Conservation (phyloP, 305 asterid genomes). For the Rubia tinctorum region DNA sequence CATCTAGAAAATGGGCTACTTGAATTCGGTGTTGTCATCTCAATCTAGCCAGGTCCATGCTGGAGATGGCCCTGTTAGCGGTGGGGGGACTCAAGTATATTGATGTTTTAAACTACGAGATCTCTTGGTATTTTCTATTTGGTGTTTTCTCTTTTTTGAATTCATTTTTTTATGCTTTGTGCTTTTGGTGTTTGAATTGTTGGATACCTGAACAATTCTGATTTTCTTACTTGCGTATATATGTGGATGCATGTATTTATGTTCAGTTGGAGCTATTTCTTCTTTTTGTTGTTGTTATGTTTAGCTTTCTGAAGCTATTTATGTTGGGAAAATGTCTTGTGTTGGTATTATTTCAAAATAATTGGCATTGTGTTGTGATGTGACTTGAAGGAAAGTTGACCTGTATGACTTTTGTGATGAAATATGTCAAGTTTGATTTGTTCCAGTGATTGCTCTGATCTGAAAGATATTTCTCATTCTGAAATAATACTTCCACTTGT, state of each 20-base stretch:
- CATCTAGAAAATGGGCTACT: constrained; percentile 58
- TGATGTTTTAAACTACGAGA: no score
- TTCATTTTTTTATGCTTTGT: background rate
- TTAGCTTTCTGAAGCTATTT: no score
- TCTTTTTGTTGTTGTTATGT: no score
- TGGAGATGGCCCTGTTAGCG: constrained; percentile 84
- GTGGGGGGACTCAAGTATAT: no score
- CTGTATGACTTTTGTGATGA: background rate
- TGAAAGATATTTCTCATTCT: background rate
- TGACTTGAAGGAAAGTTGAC: background rate
- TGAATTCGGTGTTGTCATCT: constrained; percentile 71
- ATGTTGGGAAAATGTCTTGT: background rate
- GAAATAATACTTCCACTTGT: background rate
- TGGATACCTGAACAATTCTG: background rate
- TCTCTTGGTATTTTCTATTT: no score
- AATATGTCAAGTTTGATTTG: background rate
- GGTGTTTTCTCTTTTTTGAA: background rate
- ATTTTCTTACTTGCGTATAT: background rate
- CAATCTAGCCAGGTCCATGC: constrained; percentile 59
- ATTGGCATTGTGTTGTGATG: background rate
- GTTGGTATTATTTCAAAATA: background rate
- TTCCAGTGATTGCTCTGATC: background rate
- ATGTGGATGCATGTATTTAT: constrained; percentile 1
- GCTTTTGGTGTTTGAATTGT: background rate
- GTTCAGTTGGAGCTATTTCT: background rate